These are phyloP conservation scores for Beauveria rudraprayagi DNA, from an alignment of 2,329 filamentous ascomycete species.

Conservation along the genomic window DNA sequence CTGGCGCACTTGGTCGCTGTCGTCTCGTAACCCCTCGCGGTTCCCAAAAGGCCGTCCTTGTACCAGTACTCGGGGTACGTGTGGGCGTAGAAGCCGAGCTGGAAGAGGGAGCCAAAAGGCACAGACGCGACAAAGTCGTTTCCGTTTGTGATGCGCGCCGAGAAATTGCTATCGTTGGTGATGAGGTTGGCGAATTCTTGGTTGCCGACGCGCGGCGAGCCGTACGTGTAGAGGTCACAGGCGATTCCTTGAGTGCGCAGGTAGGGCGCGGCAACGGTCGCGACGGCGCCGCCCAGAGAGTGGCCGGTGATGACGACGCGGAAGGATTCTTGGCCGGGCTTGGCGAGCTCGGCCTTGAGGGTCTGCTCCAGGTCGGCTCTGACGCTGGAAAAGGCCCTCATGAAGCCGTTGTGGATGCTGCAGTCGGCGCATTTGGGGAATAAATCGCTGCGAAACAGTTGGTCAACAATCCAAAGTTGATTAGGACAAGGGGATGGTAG, in stretches of 20 bases:
- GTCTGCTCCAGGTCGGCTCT: not conserved
- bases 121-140: not conserved
- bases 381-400: not conserved
- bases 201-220: conserved; percentile 59
- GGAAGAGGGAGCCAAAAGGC: not conserved
- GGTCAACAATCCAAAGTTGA: not conserved
- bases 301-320: conserved; percentile 53
- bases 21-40: not conserved
- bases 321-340: conserved; percentile 30
- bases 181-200: conserved; percentile 45
- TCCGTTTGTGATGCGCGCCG: not conserved
- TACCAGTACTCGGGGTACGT: not conserved
- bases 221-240: conserved; percentile 56
- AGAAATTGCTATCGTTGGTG: conserved; percentile 14
- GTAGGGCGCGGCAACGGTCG: conserved; percentile 49
- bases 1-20: not conserved
- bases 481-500: not conserved
- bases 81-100: not conserved
- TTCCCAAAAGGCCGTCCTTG: not conserved
- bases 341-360: not conserved
- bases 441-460: not conserved
- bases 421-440: not conserved
- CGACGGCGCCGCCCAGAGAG: conserved; percentile 59
- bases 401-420: not conserved
- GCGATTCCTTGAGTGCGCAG: conserved; percentile 40